These are phyloP conservation scores for Termitomyces sp. DNA, from an alignment of 1,284 basidiomycete genomes.

Conservation along the genomic window DNA sequence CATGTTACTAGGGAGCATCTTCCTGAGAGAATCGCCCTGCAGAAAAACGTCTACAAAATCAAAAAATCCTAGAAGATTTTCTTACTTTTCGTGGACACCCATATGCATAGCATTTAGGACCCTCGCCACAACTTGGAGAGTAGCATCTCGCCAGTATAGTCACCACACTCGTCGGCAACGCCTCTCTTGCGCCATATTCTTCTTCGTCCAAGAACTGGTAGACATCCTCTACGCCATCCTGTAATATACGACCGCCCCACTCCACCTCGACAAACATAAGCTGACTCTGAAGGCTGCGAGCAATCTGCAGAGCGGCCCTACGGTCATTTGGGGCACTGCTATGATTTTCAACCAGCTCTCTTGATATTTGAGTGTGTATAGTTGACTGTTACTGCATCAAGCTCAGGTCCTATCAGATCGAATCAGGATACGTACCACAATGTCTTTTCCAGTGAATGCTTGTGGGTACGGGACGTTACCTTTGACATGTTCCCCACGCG, in stretches of 20 bases:
- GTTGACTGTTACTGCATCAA: slow-evolving; percentile 50
- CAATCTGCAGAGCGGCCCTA: slow-evolving; percentile 79
- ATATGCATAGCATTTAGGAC: slow-evolving; percentile 61
- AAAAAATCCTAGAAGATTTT: slow-evolving; percentile 1
- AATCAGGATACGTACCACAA: slow-evolving; percentile 62
- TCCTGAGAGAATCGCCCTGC: slow-evolving; percentile 15
- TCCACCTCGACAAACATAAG: slow-evolving; percentile 98
- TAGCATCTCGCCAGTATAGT: slow-evolving; percentile 83
- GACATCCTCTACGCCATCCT: slow-evolving; percentile 91
- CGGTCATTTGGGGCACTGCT: slow-evolving; percentile 68
- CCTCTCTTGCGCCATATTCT: slow-evolving; percentile 64
- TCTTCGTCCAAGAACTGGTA: slow-evolving; percentile 94
- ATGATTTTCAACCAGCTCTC: slow-evolving; percentile 64
- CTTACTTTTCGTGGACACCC: slow-evolving; percentile 65
- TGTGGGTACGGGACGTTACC: slow-evolving; percentile 82
- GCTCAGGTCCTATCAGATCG: neutral
- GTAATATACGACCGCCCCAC: slow-evolving; percentile 81
- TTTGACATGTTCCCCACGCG: slow-evolving; percentile 83
- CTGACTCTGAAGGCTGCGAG: slow-evolving; percentile 85
- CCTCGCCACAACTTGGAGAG: slow-evolving; percentile 71
- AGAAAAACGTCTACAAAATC: neutral
- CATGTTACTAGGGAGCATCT: slow-evolving; percentile 13
- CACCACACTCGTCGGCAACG: slow-evolving; percentile 81
- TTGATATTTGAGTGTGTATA: slow-evolving; percentile 75
- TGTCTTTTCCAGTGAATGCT: slow-evolving; percentile 89